Conservation (phyloP, 345 rosid genomes). For the Ceriops zippeliana region DNA sequence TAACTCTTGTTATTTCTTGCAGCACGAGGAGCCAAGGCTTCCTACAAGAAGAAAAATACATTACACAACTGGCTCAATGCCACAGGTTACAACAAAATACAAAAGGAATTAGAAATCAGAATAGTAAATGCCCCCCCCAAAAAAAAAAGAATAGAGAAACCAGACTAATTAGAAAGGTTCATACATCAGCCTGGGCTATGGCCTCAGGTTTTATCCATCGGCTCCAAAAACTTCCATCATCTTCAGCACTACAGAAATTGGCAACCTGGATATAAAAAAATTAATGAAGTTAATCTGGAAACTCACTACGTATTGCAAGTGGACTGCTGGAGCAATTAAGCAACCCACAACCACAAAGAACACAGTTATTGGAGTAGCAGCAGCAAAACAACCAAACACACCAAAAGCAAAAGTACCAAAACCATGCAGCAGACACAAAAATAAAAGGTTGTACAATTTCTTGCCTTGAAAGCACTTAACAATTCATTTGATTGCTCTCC, state of each 20-base stretch:
- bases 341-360: not conserved
- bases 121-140: too few relatives aligned
- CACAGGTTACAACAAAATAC: too few relatives aligned
- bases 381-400: conserved; percentile 2
- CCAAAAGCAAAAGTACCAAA: not conserved
- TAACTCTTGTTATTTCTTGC: conserved; percentile 90
- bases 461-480: conserved; percentile 96
- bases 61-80: too few relatives aligned
- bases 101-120: too few relatives aligned
- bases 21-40: conserved; percentile 93
- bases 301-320: too few relatives aligned
- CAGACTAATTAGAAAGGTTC: conserved; percentile 4
- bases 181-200: conserved; percentile 81
- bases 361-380: not conserved
- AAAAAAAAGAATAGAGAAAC: too few relatives aligned
- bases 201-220: conserved; percentile 99
- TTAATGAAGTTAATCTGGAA: conserved; percentile 10
- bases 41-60: conserved; percentile 39
- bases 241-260: conserved; percentile 81
- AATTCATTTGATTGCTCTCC: conserved; percentile 68
- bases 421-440: not conserved
- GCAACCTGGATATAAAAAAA: conserved; percentile 60
- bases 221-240: conserved; percentile 99
- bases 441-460: conserved; percentile 8
- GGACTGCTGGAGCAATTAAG: not conserved